A percentile compares a stretch with the other conserved stretches of the same genome.
These are phyloP conservation scores for Wickerhamomyces chambardii DNA, from an alignment of 805 yeast species.

Conservation along the genomic window DNA sequence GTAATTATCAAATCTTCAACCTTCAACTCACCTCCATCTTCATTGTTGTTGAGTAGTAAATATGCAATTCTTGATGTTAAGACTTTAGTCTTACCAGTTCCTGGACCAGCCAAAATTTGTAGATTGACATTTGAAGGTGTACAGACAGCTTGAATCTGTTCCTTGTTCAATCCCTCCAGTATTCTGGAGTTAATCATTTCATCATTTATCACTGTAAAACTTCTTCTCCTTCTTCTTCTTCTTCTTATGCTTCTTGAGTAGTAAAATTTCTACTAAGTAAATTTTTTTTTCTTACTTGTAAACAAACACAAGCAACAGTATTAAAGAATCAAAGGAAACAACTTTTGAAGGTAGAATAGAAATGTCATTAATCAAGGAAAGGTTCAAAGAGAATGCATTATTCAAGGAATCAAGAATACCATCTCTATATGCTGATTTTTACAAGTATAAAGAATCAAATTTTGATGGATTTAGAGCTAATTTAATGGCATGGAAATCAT, in stretches of 20 bases:
- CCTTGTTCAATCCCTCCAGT: slow-evolving; percentile 23
- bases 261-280: no score
- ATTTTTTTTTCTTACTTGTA: no score
- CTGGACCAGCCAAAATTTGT: slow-evolving; percentile 58
- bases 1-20: slow-evolving; percentile 75
- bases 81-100: slow-evolving; percentile 78
- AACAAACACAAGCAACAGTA: no score
- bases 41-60: slow-evolving; percentile 38
- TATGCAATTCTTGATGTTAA: slow-evolving; percentile 72
- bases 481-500: slow-evolving; percentile 26
- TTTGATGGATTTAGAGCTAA: slow-evolving; percentile 33
- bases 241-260: no score
- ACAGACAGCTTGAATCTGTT: slow-evolving; percentile 36
- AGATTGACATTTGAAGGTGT: slow-evolving; percentile 29
- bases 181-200: background rate
- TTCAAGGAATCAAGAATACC: slow-evolving; percentile 25
- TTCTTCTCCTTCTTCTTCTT: no score
- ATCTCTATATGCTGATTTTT: slow-evolving; percentile 30
- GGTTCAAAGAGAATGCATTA: no score
- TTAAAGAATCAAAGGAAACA: no score
- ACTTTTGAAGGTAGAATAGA: no score
- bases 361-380: no score
- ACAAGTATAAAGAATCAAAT: slow-evolving; percentile 24
- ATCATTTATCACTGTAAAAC: no score
- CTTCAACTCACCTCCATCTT: slow-evolving; percentile 55